These are phyloP conservation scores for Ogataea pini DNA, from an alignment of 805 yeast genomes.

Conservation along the genomic window DNA sequence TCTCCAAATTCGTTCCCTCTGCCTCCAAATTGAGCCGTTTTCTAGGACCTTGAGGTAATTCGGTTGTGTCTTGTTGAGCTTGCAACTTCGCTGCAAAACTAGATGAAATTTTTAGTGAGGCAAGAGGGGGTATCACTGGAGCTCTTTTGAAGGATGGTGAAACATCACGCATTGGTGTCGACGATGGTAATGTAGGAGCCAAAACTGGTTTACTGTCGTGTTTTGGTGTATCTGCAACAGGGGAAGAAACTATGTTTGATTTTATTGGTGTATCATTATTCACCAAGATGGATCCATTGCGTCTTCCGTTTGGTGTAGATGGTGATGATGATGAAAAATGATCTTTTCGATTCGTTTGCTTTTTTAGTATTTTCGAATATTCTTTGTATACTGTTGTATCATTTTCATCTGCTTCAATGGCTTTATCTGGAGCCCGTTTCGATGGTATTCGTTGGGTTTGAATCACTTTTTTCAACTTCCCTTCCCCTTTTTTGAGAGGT, in stretches of 20 bases:
- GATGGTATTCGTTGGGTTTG: conserved; percentile 18
- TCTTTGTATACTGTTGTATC: conserved; percentile 26
- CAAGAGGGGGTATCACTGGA: conserved; percentile 12
- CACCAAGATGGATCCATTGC: conserved; percentile 4
- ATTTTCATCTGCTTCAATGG: conserved; percentile 10
- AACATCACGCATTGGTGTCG: conserved; percentile 20
- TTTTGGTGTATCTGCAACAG: background rate
- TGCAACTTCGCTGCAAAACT: conserved; percentile 19
- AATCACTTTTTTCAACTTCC: conserved; percentile 15
- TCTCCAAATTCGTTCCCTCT: no score
- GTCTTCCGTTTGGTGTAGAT: conserved; percentile 11
- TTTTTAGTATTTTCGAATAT: conserved; percentile 25
- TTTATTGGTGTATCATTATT: background rate
- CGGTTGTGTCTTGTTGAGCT: conserved; percentile 4
- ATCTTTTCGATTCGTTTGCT: conserved; percentile 25
- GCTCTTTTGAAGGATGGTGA: conserved; percentile 12
- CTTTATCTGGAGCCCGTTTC: conserved; percentile 18
- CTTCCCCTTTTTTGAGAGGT: background rate
- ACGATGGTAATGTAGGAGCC: conserved; percentile 19
- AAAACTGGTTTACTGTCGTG: conserved; percentile 8
- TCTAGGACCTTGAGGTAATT: conserved; percentile 16
- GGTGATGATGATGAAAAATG: conserved; percentile 28
- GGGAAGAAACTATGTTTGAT: conserved; percentile 6
- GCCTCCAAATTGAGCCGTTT: conserved; percentile 3
- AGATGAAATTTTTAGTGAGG: conserved; percentile 14